A percentile compares a stretch with the other conserved stretches of the same genome.
phyloP scores from a whole-genome alignment of 2,329 filamentous ascomycete genomes.

The Laburnicola sp. region DNA sequence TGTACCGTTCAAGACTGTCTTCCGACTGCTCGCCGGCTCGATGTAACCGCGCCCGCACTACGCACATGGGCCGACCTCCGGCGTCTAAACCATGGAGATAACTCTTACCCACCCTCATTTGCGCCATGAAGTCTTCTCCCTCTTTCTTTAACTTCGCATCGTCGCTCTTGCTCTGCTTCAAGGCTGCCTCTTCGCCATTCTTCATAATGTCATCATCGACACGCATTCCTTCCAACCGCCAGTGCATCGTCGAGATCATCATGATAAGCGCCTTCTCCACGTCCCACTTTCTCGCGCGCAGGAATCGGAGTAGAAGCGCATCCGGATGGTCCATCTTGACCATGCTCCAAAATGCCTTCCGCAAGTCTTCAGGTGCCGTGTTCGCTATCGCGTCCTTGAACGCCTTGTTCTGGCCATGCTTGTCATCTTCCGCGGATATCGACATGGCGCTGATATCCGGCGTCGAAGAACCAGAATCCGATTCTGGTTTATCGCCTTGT shows the following conservation, averaged over 20 bases:
- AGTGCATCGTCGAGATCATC: slow-evolving; percentile 91
- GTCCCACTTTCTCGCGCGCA: slow-evolving; percentile 69
- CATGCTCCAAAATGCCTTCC: slow-evolving; percentile 86
- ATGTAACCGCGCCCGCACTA: slow-evolving; percentile 82
- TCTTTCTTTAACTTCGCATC: slow-evolving; percentile 67
- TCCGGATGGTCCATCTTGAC: slow-evolving; percentile 95
- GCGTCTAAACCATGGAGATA: slow-evolving; percentile 88
- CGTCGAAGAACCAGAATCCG: slow-evolving; percentile 28
- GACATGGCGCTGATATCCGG: slow-evolving; percentile 36
- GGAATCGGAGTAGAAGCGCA: slow-evolving; percentile 63
- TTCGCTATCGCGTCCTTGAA: slow-evolving; percentile 80
- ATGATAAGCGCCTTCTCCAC: slow-evolving; percentile 90
- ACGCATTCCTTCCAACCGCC: slow-evolving; percentile 79
- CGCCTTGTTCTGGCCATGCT: slow-evolving; percentile 86
- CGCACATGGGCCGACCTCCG: slow-evolving; percentile 80
- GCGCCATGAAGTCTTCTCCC: slow-evolving; percentile 76
- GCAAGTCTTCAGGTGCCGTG: slow-evolving; percentile 75
- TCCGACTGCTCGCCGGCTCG: slow-evolving; percentile 79
- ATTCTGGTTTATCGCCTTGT: slow-evolving; percentile 51
- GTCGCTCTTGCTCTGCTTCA: slow-evolving; percentile 61
- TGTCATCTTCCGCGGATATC: slow-evolving; percentile 67
- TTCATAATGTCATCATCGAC: slow-evolving; percentile 81
- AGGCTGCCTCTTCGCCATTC: slow-evolving; percentile 56
- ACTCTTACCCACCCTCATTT: slow-evolving; percentile 88
- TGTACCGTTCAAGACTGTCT: slow-evolving; percentile 81